Evolutionary conservation across 2,329 filamentous ascomycete genomes (phyloP).

Genomic region (Pseudogymnoascus destructans): DNA sequence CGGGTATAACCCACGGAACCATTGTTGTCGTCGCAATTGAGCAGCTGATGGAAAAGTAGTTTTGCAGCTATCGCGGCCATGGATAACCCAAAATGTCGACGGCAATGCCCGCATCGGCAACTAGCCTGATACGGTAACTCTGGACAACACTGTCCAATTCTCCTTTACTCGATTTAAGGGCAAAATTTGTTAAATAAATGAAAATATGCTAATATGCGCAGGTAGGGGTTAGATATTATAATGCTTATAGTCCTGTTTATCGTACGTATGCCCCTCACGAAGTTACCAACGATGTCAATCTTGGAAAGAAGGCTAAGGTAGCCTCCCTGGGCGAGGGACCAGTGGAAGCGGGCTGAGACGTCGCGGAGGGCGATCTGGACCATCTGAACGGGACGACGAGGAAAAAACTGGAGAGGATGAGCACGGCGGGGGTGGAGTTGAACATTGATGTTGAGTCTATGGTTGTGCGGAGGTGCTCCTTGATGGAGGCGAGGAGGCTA

Average conservation of each 20-base stretch:
- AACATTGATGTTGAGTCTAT: conserved; percentile 18
- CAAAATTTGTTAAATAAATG: neutral
- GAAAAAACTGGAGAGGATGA: conserved; percentile 24
- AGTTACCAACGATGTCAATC: neutral
- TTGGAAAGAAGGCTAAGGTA: conserved; percentile 13
- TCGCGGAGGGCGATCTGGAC: conserved; percentile 20
- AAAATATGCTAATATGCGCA: neutral
- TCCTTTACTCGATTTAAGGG: neutral
- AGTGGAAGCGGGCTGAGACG: conserved; percentile 21
- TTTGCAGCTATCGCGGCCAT: conserved; percentile 3
- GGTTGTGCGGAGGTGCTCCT: conserved; percentile 14
- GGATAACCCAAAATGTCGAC: conserved; percentile 4
- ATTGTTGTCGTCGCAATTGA: conserved; percentile 6
- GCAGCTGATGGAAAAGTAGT: neutral
- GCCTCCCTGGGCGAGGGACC: conserved; percentile 17
- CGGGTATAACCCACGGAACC: neutral
- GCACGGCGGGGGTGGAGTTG: conserved; percentile 18
- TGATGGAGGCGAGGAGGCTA: conserved; percentile 9
- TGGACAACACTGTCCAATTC: neutral
- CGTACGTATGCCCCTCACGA: neutral
- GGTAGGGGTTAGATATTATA: neutral
- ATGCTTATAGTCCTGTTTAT: neutral
- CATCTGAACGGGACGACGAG: conserved; percentile 13
- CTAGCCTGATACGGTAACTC: conserved; percentile 1
- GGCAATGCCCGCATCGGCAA: conserved; percentile 2